phyloP scores from a whole-genome alignment of 192 early-diverging fungal species.

The Umbelopsis isabellina region DNA sequence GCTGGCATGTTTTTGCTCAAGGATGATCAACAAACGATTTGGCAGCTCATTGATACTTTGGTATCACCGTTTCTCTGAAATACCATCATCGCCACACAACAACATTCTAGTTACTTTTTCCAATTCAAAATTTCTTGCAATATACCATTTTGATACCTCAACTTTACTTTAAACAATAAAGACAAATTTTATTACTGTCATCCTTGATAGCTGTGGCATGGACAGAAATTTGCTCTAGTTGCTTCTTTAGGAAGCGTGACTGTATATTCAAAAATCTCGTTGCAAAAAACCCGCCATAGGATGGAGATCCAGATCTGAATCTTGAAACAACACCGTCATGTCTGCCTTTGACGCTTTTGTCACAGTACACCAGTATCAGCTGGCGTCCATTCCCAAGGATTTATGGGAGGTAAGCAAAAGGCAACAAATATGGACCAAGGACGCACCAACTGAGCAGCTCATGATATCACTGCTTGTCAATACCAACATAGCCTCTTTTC shows the following conservation, averaged over 20 bases:
- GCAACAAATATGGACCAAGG: neutral
- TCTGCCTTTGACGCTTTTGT: conserved; percentile 37
- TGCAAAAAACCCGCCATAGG: neutral
- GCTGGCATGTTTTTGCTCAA: too few species aligned
- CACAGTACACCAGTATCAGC: conserved; percentile 54
- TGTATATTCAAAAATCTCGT: neutral
- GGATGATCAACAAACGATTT: too few species aligned
- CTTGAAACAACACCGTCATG: conserved; percentile 1
- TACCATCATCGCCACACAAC: too few species aligned
- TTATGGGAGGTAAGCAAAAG: conserved; percentile 50
- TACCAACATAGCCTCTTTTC: conserved; percentile 45
- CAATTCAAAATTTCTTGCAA: too few species aligned
- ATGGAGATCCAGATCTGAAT: neutral
- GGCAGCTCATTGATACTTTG: too few species aligned
- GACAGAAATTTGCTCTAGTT: neutral
- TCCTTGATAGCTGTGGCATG: neutral
- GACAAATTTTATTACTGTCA: neutral
- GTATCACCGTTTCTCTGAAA: too few species aligned
- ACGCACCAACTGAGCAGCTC: neutral
- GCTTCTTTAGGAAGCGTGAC: conserved; percentile 5
- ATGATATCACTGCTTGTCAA: neutral
- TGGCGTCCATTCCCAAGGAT: conserved; percentile 48
- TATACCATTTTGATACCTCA: too few species aligned
- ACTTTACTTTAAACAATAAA: too few species aligned
- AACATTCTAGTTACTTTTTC: too few species aligned